A percentile compares a stretch with the other conserved stretches of the same genome.
These are phyloP conservation scores for Diplotaxis tenuifolia DNA, from an alignment of 345 rosid genomes.

Conservation along the genomic window DNA sequence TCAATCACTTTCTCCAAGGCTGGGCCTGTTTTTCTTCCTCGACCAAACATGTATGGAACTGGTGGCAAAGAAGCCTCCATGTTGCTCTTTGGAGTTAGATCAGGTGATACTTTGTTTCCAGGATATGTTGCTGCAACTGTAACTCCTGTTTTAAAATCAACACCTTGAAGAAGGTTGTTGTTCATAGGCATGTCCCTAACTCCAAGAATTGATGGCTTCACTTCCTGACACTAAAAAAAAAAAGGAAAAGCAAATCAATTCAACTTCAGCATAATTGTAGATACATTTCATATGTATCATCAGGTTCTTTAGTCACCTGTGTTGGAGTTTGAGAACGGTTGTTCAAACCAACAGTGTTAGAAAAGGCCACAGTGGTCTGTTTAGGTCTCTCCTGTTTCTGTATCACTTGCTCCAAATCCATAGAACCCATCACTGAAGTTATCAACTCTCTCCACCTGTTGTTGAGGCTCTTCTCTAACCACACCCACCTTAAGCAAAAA, in stretches of 20 bases:
- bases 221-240: conserved; percentile 44
- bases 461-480: conserved; percentile 74
- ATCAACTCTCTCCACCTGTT: conserved; percentile 38
- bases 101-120: conserved; percentile 70
- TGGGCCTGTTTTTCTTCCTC: conserved; percentile 67
- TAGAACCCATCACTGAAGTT: conserved; percentile 48
- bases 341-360: conserved; percentile 14
- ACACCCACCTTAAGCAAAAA: conserved; percentile 83
- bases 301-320: conserved; percentile 28
- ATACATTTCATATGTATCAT: conserved; percentile 4
- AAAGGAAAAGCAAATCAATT: conserved; percentile 1
- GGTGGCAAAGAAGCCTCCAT: conserved; percentile 83
- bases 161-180: conserved; percentile 50
- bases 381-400: conserved; percentile 53
- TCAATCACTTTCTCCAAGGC: conserved; percentile 89
- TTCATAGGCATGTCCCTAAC: conserved; percentile 50
- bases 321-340: conserved; percentile 18
- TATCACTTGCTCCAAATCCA: conserved; percentile 46
- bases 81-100: conserved; percentile 70
- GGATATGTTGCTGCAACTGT: conserved; percentile 57
- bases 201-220: conserved; percentile 57
- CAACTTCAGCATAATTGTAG: not conserved
- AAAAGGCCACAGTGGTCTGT: conserved; percentile 53
- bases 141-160: conserved; percentile 49
- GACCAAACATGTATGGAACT: conserved; percentile 69